These are phyloP conservation scores for Domatiomyces catenatus DNA, from an alignment of 2,329 filamentous ascomycete genomes.

Conservation along the genomic window DNA sequence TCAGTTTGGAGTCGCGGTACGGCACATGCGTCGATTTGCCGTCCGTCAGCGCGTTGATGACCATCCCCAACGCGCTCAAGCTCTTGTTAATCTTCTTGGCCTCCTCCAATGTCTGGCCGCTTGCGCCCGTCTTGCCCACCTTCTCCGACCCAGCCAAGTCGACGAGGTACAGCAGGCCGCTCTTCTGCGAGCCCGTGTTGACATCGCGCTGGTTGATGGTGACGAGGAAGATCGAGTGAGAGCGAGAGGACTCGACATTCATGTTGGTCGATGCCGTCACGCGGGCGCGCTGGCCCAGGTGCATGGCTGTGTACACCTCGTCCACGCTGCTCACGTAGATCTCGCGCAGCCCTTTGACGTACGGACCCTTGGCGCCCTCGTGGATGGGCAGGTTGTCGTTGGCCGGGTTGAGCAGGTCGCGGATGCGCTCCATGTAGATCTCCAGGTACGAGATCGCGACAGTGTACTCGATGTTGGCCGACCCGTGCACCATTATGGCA, in stretches of 20 bases:
- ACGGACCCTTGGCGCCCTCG: constrained; percentile 92
- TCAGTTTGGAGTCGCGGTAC: constrained; percentile 96
- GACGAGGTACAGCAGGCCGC: constrained; percentile 89
- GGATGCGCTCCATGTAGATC: constrained; percentile 98
- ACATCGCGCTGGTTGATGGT: constrained; percentile 96
- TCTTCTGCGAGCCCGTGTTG: constrained; percentile 89
- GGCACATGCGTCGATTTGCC: constrained; percentile 93
- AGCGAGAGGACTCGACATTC: constrained; percentile 96
- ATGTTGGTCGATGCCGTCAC: constrained; percentile 96
- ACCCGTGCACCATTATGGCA: constrained; percentile 70
- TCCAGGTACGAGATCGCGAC: constrained; percentile 98
- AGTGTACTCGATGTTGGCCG: constrained; percentile 93
- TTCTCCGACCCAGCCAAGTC: constrained; percentile 98
- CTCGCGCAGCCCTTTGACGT: constrained; percentile 87
- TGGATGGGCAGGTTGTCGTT: constrained; percentile 97
- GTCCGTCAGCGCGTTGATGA: constrained; percentile 93
- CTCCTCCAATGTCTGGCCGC: constrained; percentile 90
- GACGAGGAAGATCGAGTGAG: constrained; percentile 95
- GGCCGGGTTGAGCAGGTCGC: constrained; percentile 77
- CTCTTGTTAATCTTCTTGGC: constrained; percentile 99
- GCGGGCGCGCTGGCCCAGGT: constrained; percentile 73
- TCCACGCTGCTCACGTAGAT: constrained; percentile 91
- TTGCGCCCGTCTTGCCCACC: constrained; percentile 94
- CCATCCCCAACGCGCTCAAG: constrained; percentile 93
- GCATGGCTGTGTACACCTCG: constrained; percentile 94